Evolutionary conservation across 1,139 yeast species (phyloP), one percentile per base, ranked within the genome.

Genomic region (Lodderomyces oxycetoniae): DNA sequence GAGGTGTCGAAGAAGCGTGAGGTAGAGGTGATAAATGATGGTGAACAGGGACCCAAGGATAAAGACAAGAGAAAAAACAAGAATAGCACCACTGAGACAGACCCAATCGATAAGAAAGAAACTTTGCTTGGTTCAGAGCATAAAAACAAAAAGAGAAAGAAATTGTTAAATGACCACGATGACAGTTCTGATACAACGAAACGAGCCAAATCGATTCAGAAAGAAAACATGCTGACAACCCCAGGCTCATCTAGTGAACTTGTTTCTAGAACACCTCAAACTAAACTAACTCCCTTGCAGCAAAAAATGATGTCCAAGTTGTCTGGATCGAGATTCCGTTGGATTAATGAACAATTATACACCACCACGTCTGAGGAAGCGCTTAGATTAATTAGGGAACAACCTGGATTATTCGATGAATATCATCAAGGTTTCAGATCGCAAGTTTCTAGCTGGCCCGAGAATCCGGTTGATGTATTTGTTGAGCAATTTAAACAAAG

Each of bases 361-460:
- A 91, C 97, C 0, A 82, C 80, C 17, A 62, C 80, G 1, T 88
- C 97, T 0, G 78, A 74, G 10, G 77, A 77, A 20, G 98, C 98
- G 0, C 63, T 87, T 25, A 66, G 71, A 29, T 63, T 93, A 45
- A 77, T 93, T 34, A 62, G 74, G 40, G 77, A 81, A 15, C 95
- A 89, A 46, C 99, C 99, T 0, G 77, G 79, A 17, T 67, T 93
- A 45, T 91, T 89, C 57, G 94, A 87, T 45, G 97, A 89, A 52
- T 91, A 91, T 50, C 99, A 91, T 54, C 82, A 78, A 42, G 99
- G 99, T 0, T 91, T 93, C 68, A 71, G 95, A 48, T 81, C 88
- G 4, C 99, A 91, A 57, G 97, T 91, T 14, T 87, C 83, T 52
- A 71, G 88, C 22, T 91, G 99, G 99, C 98, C 99, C 1, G 95